Evolutionary conservation across 805 yeast species (phyloP).

Genomic region (Kodamaea kakaduensis): DNA sequence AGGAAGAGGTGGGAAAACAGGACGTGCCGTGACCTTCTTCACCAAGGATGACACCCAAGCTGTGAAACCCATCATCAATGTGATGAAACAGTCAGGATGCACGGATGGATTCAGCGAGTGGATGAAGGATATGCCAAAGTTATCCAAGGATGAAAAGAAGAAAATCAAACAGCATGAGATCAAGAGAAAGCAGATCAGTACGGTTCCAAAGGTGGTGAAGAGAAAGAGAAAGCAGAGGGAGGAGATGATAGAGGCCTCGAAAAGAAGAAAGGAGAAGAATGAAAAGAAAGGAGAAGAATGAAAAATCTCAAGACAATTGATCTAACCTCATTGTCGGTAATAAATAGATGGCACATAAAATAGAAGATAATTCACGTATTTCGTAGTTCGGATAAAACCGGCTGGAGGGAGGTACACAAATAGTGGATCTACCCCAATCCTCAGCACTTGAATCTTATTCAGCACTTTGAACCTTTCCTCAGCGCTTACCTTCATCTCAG

Average conservation of each 20-base stretch:
- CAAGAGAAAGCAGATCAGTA: constrained; percentile 73
- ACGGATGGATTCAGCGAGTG: constrained; percentile 63
- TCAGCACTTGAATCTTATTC: too few relatives aligned
- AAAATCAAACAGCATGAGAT: constrained; percentile 52
- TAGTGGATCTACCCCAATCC: too few relatives aligned
- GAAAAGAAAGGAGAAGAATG: too few relatives aligned
- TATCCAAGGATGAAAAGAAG: constrained; percentile 60
- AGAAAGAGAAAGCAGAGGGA: constrained; percentile 57
- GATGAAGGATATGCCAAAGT: constrained; percentile 71
- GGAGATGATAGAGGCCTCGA: constrained; percentile 76
- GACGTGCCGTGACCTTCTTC: constrained; percentile 87
- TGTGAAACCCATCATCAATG: constrained; percentile 82
- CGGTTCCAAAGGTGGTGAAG: constrained; percentile 70
- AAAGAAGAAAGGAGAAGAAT: constrained; percentile 46
- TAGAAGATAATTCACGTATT: too few relatives aligned
- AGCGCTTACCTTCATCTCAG: too few relatives aligned
- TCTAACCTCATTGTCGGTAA: too few relatives aligned
- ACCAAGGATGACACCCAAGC: constrained; percentile 82
- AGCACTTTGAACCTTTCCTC: too few relatives aligned
- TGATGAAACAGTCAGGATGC: constrained; percentile 90
- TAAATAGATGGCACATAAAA: too few relatives aligned
- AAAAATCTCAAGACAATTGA: too few relatives aligned
- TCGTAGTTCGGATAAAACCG: too few relatives aligned
- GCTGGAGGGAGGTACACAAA: too few relatives aligned
- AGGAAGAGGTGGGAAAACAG: constrained; percentile 88